phyloP scores from a whole-genome alignment of 164 flowering plant species.

The Brasenia schreberi region DNA sequence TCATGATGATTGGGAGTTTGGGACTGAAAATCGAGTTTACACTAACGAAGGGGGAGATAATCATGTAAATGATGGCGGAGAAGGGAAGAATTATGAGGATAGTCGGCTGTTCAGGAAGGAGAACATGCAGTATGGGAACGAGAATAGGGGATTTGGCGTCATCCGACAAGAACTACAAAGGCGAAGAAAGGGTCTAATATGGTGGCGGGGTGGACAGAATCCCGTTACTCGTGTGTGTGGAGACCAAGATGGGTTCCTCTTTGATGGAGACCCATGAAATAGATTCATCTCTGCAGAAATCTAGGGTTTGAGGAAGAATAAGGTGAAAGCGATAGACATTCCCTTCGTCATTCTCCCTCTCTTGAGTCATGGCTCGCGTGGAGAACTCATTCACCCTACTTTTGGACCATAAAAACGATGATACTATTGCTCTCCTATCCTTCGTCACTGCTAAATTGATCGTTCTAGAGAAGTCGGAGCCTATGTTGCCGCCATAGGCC shows the following conservation, averaged over 20 bases:
- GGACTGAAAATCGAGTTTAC: constrained; percentile 6
- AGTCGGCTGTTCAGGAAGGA: constrained; percentile 4
- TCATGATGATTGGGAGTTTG: constrained; percentile 12
- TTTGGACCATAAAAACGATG: constrained; percentile 17
- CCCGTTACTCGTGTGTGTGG: no score
- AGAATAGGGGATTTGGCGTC: constrained; percentile 4
- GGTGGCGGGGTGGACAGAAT: constrained; percentile 11
- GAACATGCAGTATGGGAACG: constrained; percentile 5
- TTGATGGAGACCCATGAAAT: no score
- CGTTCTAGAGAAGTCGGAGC: constrained; percentile 3
- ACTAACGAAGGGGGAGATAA: constrained; percentile 3
- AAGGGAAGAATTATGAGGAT: constrained; percentile 3
- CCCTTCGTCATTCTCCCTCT: background rate
- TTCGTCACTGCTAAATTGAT: constrained; percentile 11
- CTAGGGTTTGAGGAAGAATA: no score
- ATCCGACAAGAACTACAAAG: constrained; percentile 3
- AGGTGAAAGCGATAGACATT: no score
- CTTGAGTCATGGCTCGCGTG: constrained; percentile 10
- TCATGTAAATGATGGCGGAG: constrained; percentile 2
- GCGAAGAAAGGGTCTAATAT: constrained; percentile 5
- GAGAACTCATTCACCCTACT: constrained; percentile 20
- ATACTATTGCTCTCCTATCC: constrained; percentile 8
- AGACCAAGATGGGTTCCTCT: no score
- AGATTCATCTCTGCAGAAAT: no score
- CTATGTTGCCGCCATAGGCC: constrained; percentile 1